phyloP scores from a whole-genome alignment of 176 grass and related monocot species.

The Triticum timopheevii region DNA sequence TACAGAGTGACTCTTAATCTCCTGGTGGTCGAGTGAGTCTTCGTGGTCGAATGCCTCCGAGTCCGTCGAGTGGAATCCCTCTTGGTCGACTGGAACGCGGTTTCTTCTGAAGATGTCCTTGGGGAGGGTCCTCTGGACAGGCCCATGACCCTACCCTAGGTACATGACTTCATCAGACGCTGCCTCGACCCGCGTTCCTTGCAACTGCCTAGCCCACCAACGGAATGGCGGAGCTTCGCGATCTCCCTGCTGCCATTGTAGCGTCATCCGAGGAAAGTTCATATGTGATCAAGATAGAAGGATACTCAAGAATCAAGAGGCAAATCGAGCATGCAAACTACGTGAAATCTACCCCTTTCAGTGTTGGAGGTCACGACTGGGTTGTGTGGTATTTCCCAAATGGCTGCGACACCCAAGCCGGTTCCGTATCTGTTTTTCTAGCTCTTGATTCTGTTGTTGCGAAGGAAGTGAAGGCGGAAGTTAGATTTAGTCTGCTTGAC shows the following conservation, averaged over 20 bases:
- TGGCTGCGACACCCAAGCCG: background rate
- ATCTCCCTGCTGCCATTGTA: background rate
- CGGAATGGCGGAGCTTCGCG: background rate
- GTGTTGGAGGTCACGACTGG: background rate
- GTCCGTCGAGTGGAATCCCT: no score
- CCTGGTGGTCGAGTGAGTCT: no score
- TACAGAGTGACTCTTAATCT: no score
- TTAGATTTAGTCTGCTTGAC: background rate
- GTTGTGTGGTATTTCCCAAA: background rate
- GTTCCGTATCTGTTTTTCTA: background rate
- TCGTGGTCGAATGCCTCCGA: no score
- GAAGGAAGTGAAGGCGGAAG: background rate
- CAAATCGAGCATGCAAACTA: background rate
- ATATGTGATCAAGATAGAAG: background rate
- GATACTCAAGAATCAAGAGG: background rate
- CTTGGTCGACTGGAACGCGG: no score
- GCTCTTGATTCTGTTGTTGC: background rate
- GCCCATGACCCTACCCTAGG: no score
- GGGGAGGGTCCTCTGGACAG: no score
- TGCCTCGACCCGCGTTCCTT: no score
- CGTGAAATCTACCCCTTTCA: background rate
- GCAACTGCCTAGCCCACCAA: no score
- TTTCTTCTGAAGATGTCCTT: no score
- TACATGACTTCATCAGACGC: no score
- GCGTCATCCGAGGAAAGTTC: background rate